Conservation (phyloP, 1,139 yeast species). For the Zygosaccharomyces sapae region DNA sequence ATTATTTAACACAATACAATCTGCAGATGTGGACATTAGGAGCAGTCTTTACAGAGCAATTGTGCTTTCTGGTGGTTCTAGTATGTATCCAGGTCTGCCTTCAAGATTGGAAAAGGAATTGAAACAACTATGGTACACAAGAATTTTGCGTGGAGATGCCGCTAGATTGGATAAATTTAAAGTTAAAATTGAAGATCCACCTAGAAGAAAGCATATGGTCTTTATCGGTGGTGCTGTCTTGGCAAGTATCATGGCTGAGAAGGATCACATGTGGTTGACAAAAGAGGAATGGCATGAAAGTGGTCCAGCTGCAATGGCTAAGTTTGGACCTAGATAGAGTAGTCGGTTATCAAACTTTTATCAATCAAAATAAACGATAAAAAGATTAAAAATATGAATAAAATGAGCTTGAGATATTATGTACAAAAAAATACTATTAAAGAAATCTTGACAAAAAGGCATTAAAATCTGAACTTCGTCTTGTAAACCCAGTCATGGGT, state of each 20-base stretch:
- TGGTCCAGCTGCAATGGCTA: slow-evolving; percentile 76
- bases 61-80: slow-evolving; percentile 94
- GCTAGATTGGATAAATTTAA: slow-evolving; percentile 84
- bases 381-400: neutral
- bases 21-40: slow-evolving; percentile 91
- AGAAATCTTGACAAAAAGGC: neutral
- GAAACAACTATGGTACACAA: slow-evolving; percentile 91
- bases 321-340: slow-evolving; percentile 84
- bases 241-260: slow-evolving; percentile 97
- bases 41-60: slow-evolving; percentile 85
- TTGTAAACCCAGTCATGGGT: no score
- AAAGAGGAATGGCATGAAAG: slow-evolving; percentile 98
- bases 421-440: slow-evolving; percentile 2
- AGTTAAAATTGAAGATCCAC: slow-evolving; percentile 97
- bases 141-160: slow-evolving; percentile 83
- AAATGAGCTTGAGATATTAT: neutral
- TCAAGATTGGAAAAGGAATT: slow-evolving; percentile 92
- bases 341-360: neutral
- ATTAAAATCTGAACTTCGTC: neutral
- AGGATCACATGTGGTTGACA: slow-evolving; percentile 96
- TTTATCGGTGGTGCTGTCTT: slow-evolving; percentile 98
- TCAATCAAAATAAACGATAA: neutral
- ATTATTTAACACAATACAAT: slow-evolving; percentile 84
- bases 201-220: slow-evolving; percentile 98
- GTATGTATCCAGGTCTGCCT: slow-evolving; percentile 98